phyloP scores from a whole-genome alignment of 1,284 basidiomycete genomes.

The Inonotus obliquus region DNA sequence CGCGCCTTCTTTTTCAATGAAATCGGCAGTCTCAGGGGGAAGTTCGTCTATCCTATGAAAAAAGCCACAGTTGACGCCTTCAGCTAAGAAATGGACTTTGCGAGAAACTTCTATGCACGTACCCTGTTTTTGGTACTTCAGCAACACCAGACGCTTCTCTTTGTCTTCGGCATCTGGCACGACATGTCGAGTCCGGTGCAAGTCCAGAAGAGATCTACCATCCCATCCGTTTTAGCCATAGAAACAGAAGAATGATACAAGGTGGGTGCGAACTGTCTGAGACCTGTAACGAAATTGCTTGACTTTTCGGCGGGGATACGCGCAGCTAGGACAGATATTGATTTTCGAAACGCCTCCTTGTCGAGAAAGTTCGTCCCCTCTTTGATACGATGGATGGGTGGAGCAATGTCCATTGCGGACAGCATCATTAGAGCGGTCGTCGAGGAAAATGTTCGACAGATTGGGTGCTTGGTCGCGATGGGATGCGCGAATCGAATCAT shows the following conservation, averaged over 20 bases:
- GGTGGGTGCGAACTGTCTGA: conserved; percentile 50
- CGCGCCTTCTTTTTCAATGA: conserved; percentile 49
- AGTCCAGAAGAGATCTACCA: conserved; percentile 44
- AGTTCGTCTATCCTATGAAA: conserved; percentile 61
- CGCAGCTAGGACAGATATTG: conserved; percentile 61
- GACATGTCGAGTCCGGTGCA: conserved; percentile 63
- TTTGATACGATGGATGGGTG: conserved; percentile 46
- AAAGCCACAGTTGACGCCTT: not conserved
- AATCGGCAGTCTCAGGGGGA: conserved; percentile 45
- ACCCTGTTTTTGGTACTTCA: conserved; percentile 61
- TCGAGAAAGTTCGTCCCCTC: conserved; percentile 43
- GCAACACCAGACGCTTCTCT: conserved; percentile 53
- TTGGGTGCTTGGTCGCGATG: not conserved
- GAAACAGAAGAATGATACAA: conserved; percentile 5
- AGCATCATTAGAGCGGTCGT: conserved; percentile 1
- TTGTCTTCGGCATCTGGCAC: conserved; percentile 44
- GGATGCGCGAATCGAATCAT: conserved; percentile 2
- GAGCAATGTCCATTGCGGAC: conserved; percentile 44
- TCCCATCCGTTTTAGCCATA: conserved; percentile 5
- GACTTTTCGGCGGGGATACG: conserved; percentile 57
- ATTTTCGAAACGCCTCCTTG: conserved; percentile 57
- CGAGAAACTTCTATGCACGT: conserved; percentile 6
- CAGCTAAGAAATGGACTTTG: conserved; percentile 9
- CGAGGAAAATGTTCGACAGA: not conserved
- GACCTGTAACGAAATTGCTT: conserved; percentile 49